A percentile compares a stretch with the other conserved stretches of the same genome.
These are phyloP conservation scores for Neurospora sp. DNA, from an alignment of 495 filamentous ascomycete species.

Conservation along the genomic window DNA sequence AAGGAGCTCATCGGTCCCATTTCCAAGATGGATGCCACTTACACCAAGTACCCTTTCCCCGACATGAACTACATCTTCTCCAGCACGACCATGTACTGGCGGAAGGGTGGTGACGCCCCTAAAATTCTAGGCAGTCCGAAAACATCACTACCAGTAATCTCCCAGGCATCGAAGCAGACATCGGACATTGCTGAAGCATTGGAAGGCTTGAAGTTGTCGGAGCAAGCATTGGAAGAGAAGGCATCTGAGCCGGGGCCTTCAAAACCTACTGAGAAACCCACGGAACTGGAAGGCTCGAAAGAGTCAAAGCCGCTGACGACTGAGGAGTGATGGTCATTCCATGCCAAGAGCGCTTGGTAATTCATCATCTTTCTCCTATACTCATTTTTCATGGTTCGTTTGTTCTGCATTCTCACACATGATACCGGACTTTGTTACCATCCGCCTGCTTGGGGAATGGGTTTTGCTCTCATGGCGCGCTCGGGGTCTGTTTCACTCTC, in stretches of 20 bases:
- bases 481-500: not conserved
- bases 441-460: not conserved
- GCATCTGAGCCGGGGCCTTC: not conserved
- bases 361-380: not conserved
- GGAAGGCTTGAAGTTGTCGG: not conserved
- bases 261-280: not conserved
- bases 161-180: not conserved
- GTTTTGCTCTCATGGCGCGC: not conserved
- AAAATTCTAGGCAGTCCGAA: too few species aligned
- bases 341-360: not conserved
- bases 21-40: slow-evolving; percentile 19
- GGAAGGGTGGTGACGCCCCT: not conserved
- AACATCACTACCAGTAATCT: not conserved
- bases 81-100: slow-evolving; percentile 30
- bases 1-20: slow-evolving; percentile 6
- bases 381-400: not conserved
- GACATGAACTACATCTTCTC: slow-evolving; percentile 29
- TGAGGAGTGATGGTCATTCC: not conserved
- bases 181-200: not conserved
- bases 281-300: not conserved
- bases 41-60: slow-evolving; percentile 27
- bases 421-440: not conserved
- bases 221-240: not conserved
- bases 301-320: not conserved
- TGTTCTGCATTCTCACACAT: not conserved